Base-by-base conservation (phyloP, 495 filamentous ascomycete genomes). In the Cercophora samala region DNA sequence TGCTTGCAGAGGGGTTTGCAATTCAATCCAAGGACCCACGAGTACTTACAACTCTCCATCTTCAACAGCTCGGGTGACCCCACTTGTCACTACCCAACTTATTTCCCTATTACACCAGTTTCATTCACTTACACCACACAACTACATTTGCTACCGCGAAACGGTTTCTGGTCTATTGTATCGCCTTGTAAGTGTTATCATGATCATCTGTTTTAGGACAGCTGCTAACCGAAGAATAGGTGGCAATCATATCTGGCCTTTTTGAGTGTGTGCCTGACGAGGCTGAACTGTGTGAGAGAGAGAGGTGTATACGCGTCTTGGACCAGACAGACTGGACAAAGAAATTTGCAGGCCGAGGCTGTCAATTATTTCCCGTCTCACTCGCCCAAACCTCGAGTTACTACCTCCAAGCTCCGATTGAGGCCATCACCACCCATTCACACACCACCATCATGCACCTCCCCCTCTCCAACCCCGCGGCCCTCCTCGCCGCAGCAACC, bases 381-480 rank as follows among this genome's bases (percentile, higher is more conserved):
- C 26, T 29, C 26, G 26, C 26, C 26, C 8, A 29, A 4, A 29
- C 26, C 26, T 29, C 26, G 8, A 29, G 26, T 29, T 29, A 5
- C 8, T 29, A 29, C 1, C 26, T 29, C 26, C 3, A 29, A 29
- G 26, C 26, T 29, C 8, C 4, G 0, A 6, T 29, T 29, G 26
- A 29, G 26, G 4, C 26, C 8, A 29, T 29, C 26, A 29, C 26
- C 26, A 29, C 4, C 26, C 26, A n/a, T 8, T 29, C 26, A 29
- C n/a, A n/a, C n/a, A 29, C 26, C 26, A 29, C 26, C 62, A 71
- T 26, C 17, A 72, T 66, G 67, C 65, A 61, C 15, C 37, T 53
- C 42, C 15, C 22, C 59, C 0, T 54, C n/a, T 23, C 26, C 60
- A 9, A 22, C 65, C 5, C 26, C 26, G 26, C 26, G 26, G 9